Conservation (phyloP, 2,329 filamentous ascomycete species). For the Aschersonia sp. region DNA sequence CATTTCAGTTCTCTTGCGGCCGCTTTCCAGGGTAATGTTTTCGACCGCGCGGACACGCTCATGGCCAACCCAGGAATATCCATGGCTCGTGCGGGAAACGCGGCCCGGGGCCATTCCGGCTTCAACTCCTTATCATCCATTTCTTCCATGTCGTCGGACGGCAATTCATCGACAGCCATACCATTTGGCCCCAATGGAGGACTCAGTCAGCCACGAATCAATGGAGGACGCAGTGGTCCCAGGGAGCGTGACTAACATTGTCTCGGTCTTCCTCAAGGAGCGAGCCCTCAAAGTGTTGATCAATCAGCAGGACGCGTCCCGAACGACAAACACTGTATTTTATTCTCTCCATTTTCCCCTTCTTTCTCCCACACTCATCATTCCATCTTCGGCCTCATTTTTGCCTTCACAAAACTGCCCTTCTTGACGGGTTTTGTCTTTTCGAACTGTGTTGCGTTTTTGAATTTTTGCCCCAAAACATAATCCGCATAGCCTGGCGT, state of each 20-base stretch:
- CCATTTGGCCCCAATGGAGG: conserved; percentile 17
- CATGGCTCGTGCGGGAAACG: conserved; percentile 37
- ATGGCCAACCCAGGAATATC: conserved; percentile 42
- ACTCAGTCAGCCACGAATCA: conserved; percentile 17
- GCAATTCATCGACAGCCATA: conserved; percentile 16
- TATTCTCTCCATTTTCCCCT: not conserved
- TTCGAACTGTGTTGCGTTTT: not conserved
- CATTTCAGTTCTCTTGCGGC: conserved; percentile 40
- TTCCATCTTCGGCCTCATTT: not conserved
- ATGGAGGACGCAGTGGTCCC: conserved; percentile 15
- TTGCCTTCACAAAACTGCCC: not conserved
- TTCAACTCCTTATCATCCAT: conserved; percentile 25
- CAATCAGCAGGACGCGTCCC: not conserved
- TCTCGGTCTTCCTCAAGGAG: too few species aligned
- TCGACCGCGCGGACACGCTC: conserved; percentile 43
- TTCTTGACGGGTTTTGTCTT: not conserved
- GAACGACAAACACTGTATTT: not conserved
- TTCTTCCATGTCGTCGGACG: conserved; percentile 26
- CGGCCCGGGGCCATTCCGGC: conserved; percentile 25
- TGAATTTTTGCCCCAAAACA: not conserved
- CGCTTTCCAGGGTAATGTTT: conserved; percentile 43
- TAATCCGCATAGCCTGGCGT: conserved; percentile 4
- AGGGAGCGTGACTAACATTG: not conserved
- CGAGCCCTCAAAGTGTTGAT: too few species aligned
- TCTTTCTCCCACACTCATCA: too few species aligned